Percentiles rank a stretch among this genome's conserved stretches.
These are phyloP conservation scores for Coemansia sp. DNA, from an alignment of 192 early-diverging fungal species.

Conservation along the genomic window DNA sequence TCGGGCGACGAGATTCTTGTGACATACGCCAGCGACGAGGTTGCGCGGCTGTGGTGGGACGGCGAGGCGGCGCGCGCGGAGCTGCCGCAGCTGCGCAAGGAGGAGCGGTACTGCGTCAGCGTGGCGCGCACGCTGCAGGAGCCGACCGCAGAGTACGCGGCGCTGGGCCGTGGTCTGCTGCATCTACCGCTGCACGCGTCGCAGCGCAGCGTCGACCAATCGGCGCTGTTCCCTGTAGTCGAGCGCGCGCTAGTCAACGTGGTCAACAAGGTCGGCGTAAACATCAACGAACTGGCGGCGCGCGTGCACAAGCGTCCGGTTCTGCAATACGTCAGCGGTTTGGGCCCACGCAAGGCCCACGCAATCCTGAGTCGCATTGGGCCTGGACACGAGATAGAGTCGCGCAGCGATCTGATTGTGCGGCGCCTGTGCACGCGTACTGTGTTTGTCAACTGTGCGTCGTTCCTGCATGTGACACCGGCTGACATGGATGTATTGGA, in stretches of 20 bases:
- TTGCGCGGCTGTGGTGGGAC: constrained; percentile 82
- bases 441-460: constrained; percentile 92
- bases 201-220: constrained; percentile 71
- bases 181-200: constrained; percentile 71
- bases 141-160: constrained; percentile 76
- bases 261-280: constrained; percentile 81
- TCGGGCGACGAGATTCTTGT: constrained; percentile 57
- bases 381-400: constrained; percentile 47
- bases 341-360: constrained; percentile 91
- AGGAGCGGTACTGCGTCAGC: constrained; percentile 84
- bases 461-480: constrained; percentile 83
- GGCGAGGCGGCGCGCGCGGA: constrained; percentile 67
- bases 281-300: constrained; percentile 77
- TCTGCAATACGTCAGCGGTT: constrained; percentile 89
- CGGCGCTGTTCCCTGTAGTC: constrained; percentile 61
- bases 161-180: constrained; percentile 61
- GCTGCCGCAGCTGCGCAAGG: constrained; percentile 63
- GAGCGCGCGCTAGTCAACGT: constrained; percentile 89
- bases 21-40: constrained; percentile 83
- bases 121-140: constrained; percentile 85
- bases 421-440: constrained; percentile 61
- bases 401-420: constrained; percentile 68
- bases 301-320: constrained; percentile 64
- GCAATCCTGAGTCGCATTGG: constrained; percentile 59
- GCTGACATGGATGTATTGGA: constrained; percentile 80